Base-by-base conservation (phyloP, 352 stramenopile genomes). In the Phytophthora hybrid region DNA sequence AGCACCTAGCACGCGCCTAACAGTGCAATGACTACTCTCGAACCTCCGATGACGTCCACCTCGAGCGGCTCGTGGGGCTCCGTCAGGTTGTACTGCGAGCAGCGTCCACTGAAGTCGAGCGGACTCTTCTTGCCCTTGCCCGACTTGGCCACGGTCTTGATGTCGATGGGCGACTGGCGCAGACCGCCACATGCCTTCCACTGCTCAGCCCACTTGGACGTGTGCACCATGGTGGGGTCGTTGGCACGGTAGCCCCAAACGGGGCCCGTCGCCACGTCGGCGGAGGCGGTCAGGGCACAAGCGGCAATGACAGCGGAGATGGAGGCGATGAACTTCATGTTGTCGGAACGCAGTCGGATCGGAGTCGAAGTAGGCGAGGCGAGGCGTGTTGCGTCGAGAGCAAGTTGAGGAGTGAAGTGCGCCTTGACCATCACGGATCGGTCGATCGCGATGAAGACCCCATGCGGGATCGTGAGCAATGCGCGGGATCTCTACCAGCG, bases 161-260 rank as follows among this genome's bases (percentile, higher is more conserved):
- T 82, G 47, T 88, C 67, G 56, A 88, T 83, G 32, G 81, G 81
- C n/a, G 81, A 88, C 65, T 88, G 81, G 10, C 71, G 67, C 3
- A 51, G 23, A 39, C 81, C 78, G 59, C 54, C 66, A 41, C 78
- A 88, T 3, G 66, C 46, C 3, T 55, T 5, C 63, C 66, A 84
- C 29, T 67, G 32, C 5, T 63, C 19, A 9, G 44, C 63, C 81
- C 80, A 88, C 31, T 78, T 44, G 37, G 64, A 56, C 19, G 68
- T 69, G 54, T 61, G 21, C 14, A 78, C 68, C 63, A 84, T 74
- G 16, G 64, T 77, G 14, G 59, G 16, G 14, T 81, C 63, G 49
- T 71, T 57, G 31, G 26, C 47, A 57, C 54, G 49, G 57, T 87
- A 87, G 9, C 74, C 74, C 80, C 80, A 87, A 31, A 58, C 52